Percentiles rank a stretch among this genome's conserved stretches.
Conservation (phyloP, 371 early-diverging fungal species). For the Lichtheimia hyalospora region DNA sequence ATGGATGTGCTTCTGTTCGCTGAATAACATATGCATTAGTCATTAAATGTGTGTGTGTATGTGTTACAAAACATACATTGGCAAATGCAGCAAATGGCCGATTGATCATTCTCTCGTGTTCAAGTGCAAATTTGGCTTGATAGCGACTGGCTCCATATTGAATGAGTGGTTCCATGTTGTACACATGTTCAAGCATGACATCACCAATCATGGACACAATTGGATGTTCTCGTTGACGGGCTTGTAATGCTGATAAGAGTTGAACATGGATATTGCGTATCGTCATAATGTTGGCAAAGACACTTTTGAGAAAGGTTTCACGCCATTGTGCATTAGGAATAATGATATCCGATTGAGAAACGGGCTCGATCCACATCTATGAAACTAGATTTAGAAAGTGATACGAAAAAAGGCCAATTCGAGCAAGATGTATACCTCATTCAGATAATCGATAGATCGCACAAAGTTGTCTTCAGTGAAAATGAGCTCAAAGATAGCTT, state of each 20-base stretch:
- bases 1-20: conserved; percentile 63
- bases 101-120: conserved; percentile 71
- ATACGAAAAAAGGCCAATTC: not conserved
- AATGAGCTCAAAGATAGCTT: conserved; percentile 88
- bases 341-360: conserved; percentile 59
- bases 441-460: conserved; percentile 55
- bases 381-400: not conserved
- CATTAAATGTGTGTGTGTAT: not conserved
- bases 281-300: conserved; percentile 81
- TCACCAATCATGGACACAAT: conserved; percentile 84
- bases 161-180: conserved; percentile 75
- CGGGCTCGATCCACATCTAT: conserved; percentile 67
- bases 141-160: conserved; percentile 86
- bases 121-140: conserved; percentile 75
- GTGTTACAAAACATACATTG: conserved; percentile 37
- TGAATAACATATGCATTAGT: not conserved
- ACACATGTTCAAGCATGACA: conserved; percentile 70
- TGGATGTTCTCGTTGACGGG: conserved; percentile 71
- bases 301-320: conserved; percentile 69
- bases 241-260: conserved; percentile 64
- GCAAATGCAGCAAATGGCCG: conserved; percentile 69
- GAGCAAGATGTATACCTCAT: conserved; percentile 18
- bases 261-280: conserved; percentile 69
- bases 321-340: conserved; percentile 55
- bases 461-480: conserved; percentile 90